Base-by-base conservation (phyloP, 2,329 filamentous ascomycete species). In the Lithohypha guttulata region DNA sequence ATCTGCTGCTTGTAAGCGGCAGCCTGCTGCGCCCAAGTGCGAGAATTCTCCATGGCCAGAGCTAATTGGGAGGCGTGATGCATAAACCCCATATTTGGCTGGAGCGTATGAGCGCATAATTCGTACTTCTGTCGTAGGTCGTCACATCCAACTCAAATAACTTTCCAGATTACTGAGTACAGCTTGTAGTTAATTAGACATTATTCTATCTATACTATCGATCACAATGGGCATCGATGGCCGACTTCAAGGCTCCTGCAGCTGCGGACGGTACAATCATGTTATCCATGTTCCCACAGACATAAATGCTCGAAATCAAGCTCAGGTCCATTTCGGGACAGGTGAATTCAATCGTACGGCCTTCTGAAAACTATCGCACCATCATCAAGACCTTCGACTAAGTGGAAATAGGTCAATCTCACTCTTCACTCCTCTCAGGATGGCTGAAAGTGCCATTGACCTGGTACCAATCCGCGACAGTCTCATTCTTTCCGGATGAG, bases 211-310 rank as follows among this genome's bases (percentile, higher is more conserved):
- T n/a, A n/a, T n/a, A 10, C 15, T 10, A 10, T 11, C 26, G 4
- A 9, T n/a, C 10, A 39, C 13, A 22, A 39, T 39, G 35, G 25
- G 27, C 15, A 31, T 13, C 4, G 26, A 23, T 13, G 17, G 13
- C 8, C 35, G 70, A 26, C 70, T 93, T 42, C 76, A 73, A 48
- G 86, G 86, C 53, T 75, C 78, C 48, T 94, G 87, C 65, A 78
- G 81, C 38, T 95, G 87, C 59, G 85, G 86, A 42, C 77, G 87
- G 45, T 93, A 91, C 55, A 72, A 79, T 55, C 94, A 93, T 62
- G 69, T 77, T 42, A 76, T 94, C 50, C 63, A 74, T 31, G 69
- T 89, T 17, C 85, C 85, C 1, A 58, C 66, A 14, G 61, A 69
- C 50, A 65, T 71, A 27, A 60, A 38, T n/a, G 23, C 29, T 26